Base-by-base conservation (phyloP, 208 protist species). In the Zelonia costaricensis region DNA sequence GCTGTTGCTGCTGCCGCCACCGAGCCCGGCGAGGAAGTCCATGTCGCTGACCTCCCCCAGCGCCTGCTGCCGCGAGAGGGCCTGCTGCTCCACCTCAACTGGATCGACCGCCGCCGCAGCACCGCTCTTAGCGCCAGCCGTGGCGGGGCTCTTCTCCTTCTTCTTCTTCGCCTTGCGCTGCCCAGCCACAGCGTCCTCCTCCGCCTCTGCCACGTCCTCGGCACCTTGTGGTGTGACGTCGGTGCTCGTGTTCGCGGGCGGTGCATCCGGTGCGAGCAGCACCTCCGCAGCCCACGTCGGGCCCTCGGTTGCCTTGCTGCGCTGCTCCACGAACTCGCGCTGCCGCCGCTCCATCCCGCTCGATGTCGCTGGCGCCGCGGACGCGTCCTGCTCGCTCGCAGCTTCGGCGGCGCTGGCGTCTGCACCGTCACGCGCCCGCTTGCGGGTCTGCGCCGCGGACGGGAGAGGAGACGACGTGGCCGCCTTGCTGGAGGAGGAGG, bases 221-320 rank as follows among this genome's bases (percentile, higher is more conserved):
- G 25, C 57, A 2, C 58, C 12, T 22, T 43, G 40, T 10, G 15
- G 0, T n/a, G 18, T 28, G 53, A 57, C n/a, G 48, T 13, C 33
- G 33, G 33, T 10, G 33, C 7, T 38, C n/a, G 52, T 56, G 3
- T 18, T 60, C 9, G 36, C 28, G 5, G 25, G 15, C 9, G 48
- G 16, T 13, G 28, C 23, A 15, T 58, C 56, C 0, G 65, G 65
- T 1, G 90, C 82, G 30, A 89, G 23, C 5, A 91, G 66, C 38
- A 96, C 68, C 38, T 93, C 82, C 8, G 80, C 42, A 1, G 85
- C 77, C 87, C 90, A 96, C 35, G 85, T 81, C 10, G 83, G 80
- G 2, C 87, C 82, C 15, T 62, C 76, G 2, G 78, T 84, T 1
- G 78, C 75, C n/a, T 80, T 78, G 27, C 62, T 69, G 35, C 84